A percentile compares a stretch with the other conserved stretches of the same genome.
Evolutionary conservation across 305 asterid species (phyloP).

Genomic region (Solanum chacoense): DNA sequence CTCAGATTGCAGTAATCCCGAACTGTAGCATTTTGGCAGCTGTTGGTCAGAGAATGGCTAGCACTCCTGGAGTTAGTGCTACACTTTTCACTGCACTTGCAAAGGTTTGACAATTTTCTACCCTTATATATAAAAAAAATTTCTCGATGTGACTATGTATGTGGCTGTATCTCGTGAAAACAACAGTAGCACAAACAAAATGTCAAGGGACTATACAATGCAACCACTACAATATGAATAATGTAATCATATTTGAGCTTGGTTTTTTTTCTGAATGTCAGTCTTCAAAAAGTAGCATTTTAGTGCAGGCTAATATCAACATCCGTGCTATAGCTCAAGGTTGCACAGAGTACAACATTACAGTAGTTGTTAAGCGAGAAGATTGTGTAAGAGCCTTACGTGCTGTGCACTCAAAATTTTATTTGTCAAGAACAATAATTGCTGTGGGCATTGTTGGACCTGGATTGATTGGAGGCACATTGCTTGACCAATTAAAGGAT

Average conservation of each 20-base stretch:
- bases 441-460: conserved; percentile 97
- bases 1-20: conserved; percentile 82
- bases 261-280: neutral
- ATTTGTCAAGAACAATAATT: conserved; percentile 81
- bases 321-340: conserved; percentile 99
- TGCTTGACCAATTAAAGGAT: conserved; percentile 90
- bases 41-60: conserved; percentile 99
- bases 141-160: neutral
- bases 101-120: conserved; percentile 45
- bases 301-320: conserved; percentile 84
- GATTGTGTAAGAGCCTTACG: conserved; percentile 89
- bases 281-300: neutral
- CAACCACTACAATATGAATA: neutral
- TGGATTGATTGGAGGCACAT: conserved; percentile 89
- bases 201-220: neutral
- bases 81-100: conserved; percentile 96
- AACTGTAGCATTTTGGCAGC: conserved; percentile 97
- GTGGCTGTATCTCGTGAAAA: neutral
- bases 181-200: neutral
- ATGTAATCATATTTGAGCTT: neutral
- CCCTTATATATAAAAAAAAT: neutral
- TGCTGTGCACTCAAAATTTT: conserved; percentile 98
- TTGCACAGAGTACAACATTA: conserved; percentile 88
- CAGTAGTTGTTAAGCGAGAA: conserved; percentile 87
- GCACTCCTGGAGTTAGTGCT: conserved; percentile 99